Percentiles rank a stretch among this genome's conserved stretches.
phyloP scores from a whole-genome alignment of 768 basidiomycete species.

The Russula abietina region DNA sequence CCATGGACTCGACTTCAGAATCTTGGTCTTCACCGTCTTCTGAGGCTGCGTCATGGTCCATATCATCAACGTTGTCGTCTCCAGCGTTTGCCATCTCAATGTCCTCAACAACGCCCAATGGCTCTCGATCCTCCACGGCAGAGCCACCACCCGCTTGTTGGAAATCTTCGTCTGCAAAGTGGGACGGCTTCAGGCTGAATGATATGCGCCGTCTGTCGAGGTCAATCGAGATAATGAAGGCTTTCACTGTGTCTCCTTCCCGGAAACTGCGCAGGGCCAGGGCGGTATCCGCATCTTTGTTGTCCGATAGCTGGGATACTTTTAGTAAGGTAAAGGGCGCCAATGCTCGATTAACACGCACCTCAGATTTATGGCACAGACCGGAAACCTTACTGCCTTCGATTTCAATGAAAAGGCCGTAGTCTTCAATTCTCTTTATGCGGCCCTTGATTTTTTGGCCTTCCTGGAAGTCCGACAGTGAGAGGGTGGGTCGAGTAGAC shows the following conservation, averaged over 20 bases:
- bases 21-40: slow-evolving; percentile 21
- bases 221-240: slow-evolving; percentile 66
- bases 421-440: slow-evolving; percentile 78
- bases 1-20: slow-evolving; percentile 32
- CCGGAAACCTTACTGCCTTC: slow-evolving; percentile 80
- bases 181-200: slow-evolving; percentile 79
- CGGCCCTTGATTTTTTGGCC: slow-evolving; percentile 78
- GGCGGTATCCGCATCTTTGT: slow-evolving; percentile 69
- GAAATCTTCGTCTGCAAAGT: slow-evolving; percentile 67
- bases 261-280: slow-evolving; percentile 77
- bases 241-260: slow-evolving; percentile 82
- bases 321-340: neutral
- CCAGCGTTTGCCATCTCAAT: slow-evolving; percentile 31
- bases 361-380: slow-evolving; percentile 92
- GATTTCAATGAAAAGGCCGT: slow-evolving; percentile 90
- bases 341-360: slow-evolving; percentile 30
- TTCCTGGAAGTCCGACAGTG: slow-evolving; percentile 54
- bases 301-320: slow-evolving; percentile 71
- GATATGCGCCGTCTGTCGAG: slow-evolving; percentile 76
- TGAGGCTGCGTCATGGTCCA: slow-evolving; percentile 19
- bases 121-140: slow-evolving; percentile 29
- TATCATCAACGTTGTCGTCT: slow-evolving; percentile 16
- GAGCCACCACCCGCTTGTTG: slow-evolving; percentile 34
- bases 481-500: slow-evolving; percentile 34
- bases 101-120: slow-evolving; percentile 33